These are phyloP conservation scores for Leishmania arabica DNA, from an alignment of 208 protist species.

Conservation along the genomic window DNA sequence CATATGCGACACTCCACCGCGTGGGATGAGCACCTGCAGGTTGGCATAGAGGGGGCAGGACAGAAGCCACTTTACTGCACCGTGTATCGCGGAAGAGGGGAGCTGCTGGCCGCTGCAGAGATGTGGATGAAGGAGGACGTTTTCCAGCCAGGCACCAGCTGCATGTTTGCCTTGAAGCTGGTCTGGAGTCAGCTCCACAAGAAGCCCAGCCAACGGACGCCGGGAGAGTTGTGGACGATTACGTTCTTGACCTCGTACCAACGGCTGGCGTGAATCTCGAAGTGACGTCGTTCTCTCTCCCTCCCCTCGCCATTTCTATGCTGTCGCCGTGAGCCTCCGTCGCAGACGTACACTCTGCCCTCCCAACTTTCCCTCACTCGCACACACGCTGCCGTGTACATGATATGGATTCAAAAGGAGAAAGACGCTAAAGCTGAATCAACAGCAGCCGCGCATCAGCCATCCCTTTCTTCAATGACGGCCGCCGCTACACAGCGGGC, in stretches of 20 bases:
- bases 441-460: background rate
- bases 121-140: slow-evolving; percentile 37
- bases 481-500: background rate
- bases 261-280: slow-evolving; percentile 20
- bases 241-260: slow-evolving; percentile 45
- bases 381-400: background rate
- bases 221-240: slow-evolving; percentile 34
- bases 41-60: slow-evolving; percentile 44
- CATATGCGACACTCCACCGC: slow-evolving; percentile 35
- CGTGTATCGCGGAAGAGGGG: slow-evolving; percentile 42
- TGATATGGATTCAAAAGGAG: background rate
- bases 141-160: slow-evolving; percentile 22
- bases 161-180: slow-evolving; percentile 40
- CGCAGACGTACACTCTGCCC: background rate
- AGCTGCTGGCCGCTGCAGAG: slow-evolving; percentile 49
- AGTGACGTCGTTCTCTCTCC: background rate
- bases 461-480: background rate
- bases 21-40: slow-evolving; percentile 74
- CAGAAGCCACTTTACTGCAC: slow-evolving; percentile 53
- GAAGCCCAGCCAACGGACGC: slow-evolving; percentile 19
- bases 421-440: background rate
- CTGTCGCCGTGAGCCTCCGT: background rate
- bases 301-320: background rate
- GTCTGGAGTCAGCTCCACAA: slow-evolving; percentile 49
- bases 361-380: background rate